Evolutionary conservation across 768 basidiomycete genomes (phyloP).

Genomic region (Neoboletus magnificus): DNA sequence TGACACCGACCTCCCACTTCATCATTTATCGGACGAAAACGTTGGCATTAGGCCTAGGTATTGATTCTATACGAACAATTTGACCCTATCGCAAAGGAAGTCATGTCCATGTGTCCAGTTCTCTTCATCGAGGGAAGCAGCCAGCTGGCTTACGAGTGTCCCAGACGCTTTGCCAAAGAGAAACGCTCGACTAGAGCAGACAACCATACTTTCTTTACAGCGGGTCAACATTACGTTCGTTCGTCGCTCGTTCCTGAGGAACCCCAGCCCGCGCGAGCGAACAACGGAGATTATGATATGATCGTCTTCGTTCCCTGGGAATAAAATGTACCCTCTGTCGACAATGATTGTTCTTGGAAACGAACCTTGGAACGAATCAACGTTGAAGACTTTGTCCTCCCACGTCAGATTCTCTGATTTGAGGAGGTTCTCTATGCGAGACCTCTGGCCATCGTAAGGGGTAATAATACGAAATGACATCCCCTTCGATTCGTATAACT

Average conservation of each 20-base stretch:
- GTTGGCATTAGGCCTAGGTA: too few species aligned
- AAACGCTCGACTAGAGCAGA: constrained; percentile 49
- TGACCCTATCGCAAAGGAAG: background rate
- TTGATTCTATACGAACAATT: background rate
- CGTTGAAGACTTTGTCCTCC: constrained; percentile 69
- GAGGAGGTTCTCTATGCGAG: constrained; percentile 52
- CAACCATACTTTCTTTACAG: constrained; percentile 71
- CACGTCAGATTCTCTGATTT: constrained; percentile 45
- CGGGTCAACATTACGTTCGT: constrained; percentile 86
- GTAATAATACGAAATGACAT: constrained; percentile 66
- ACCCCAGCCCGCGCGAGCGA: constrained; percentile 56
- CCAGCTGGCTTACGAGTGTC: constrained; percentile 28
- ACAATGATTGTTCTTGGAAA: background rate
- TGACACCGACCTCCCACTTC: too few species aligned
- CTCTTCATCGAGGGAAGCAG: background rate
- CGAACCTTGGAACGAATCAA: constrained; percentile 79
- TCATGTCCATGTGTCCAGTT: constrained; percentile 20
- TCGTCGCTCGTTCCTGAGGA: constrained; percentile 57
- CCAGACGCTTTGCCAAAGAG: constrained; percentile 13
- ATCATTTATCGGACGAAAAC: background rate
- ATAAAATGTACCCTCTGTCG: constrained; percentile 9
- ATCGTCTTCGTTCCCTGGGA: constrained; percentile 75
- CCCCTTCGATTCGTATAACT: constrained; percentile 42
- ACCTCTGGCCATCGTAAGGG: constrained; percentile 74
- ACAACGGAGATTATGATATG: constrained; percentile 70